Base-by-base conservation (phyloP, 441 rosid species). In the Pelargonium citronellum region DNA sequence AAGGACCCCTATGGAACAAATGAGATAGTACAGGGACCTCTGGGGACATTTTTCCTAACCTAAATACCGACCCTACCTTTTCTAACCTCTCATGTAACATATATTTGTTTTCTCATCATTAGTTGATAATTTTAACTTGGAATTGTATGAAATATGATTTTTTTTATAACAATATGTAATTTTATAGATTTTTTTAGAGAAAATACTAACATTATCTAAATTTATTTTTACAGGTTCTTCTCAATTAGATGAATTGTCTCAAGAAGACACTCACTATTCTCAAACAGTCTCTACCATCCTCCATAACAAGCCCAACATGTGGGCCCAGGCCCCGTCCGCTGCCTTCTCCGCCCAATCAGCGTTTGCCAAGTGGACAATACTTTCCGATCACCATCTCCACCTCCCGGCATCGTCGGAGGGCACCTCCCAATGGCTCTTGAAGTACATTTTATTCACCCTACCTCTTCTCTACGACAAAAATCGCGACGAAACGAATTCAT, bases 211-310 rank as follows among this genome's bases (percentile, higher is more conserved):
- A 34, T 34, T 4, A 34, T 34, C 6, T 5, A 5, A 5, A 34
- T 34, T 3, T 34, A 5, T 34, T 34, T 34, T 15, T 51, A 1
- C 1, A 51, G 58, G 58, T 51, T 15, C 17, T n/a, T 51, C 58
- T 15, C n/a, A n/a, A 39, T 43, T 67, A 3, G 79, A 85, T 27
- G 89, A 83, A 58, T 67, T 86, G 77, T 72, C 86, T 5, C 86
- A 80, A 16, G 88, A 90, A 78, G 92, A 86, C 61, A 83, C 85
- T 0, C 91, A 85, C 73, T 91, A 91, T 79, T 87, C 96, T 13
- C 91, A 84, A 65, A 94, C 97, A 3, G 91, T 94, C 12, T 81
- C 96, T 9, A 75, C 89, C 71, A 77, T 94, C 80, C 89, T 94
- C 53, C 85, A 87, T 67, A 74, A 73, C 79, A 91, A 86, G 68